These are phyloP conservation scores for Talaromyces nanjingensis DNA, from an alignment of 495 filamentous ascomycete genomes.

Conservation along the genomic window DNA sequence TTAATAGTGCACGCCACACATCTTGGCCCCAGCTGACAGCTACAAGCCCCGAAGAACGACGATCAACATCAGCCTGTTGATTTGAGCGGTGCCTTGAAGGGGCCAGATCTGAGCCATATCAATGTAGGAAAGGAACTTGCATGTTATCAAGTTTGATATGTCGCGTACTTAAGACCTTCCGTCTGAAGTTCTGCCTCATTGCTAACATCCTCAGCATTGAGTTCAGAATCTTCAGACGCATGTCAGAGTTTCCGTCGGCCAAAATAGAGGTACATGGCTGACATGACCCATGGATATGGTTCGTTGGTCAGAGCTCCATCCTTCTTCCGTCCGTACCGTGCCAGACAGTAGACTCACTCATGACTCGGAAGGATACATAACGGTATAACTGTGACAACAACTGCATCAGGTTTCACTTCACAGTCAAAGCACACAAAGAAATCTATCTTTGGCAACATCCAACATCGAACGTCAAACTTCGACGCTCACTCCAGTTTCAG, in stretches of 20 bases:
- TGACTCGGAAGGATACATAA: not conserved
- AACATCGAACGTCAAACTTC: not conserved
- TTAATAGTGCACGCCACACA: too few relatives aligned
- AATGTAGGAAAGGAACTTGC: not conserved
- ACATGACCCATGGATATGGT: not conserved
- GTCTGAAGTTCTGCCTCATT: too few relatives aligned
- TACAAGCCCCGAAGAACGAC: not conserved
- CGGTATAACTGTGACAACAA: not conserved
- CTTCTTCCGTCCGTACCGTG: not conserved
- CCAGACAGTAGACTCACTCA: not conserved
- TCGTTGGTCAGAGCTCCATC: not conserved
- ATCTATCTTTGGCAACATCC: not conserved
- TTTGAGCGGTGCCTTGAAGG: not conserved
- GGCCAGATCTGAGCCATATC: not conserved
- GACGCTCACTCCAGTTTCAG: not conserved
- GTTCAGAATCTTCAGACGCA: not conserved
- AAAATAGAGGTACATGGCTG: not conserved
- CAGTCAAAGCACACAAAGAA: not conserved
- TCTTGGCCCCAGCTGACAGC: too few relatives aligned
- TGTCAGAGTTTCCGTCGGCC: not conserved
- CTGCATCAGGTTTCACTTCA: not conserved
- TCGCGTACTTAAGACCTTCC: too few relatives aligned
- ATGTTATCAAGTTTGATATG: not conserved
- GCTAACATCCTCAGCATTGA: not conserved
- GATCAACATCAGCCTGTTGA: not conserved